Percentiles rank a stretch among this genome's conserved stretches.
These are phyloP conservation scores for Pichia rugopelliculosa DNA, from an alignment of 805 yeast genomes.

Conservation along the genomic window DNA sequence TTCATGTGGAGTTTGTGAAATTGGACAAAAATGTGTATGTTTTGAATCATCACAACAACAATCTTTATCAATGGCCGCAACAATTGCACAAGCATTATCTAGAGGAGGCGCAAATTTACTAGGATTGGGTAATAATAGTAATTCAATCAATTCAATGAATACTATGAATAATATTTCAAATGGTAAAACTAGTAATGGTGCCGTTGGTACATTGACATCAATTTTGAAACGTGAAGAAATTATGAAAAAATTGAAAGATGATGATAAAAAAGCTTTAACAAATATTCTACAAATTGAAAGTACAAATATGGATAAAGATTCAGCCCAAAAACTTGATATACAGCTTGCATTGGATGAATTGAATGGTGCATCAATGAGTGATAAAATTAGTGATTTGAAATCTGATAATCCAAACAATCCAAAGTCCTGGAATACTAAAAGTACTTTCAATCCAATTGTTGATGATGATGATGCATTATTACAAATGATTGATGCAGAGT, in stretches of 20 bases:
- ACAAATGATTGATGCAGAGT: constrained; percentile 9
- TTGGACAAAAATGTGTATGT: constrained; percentile 6
- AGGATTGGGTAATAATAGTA: constrained; percentile 5
- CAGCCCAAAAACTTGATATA: background rate
- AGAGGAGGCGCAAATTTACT: constrained; percentile 3
- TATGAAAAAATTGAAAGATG: constrained; percentile 7
- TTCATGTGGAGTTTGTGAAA: constrained; percentile 8
- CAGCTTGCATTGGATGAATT: background rate
- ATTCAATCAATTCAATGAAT: background rate
- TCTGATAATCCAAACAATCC: background rate
- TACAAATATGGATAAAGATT: background rate
- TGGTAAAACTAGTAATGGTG: background rate
- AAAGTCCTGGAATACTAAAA: background rate
- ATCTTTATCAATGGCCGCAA: constrained; percentile 6
- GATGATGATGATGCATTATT: constrained; percentile 6
- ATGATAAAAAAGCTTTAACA: constrained; percentile 2
- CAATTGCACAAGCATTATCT: constrained; percentile 7
- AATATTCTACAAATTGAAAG: constrained; percentile 1
- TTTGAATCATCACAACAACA: constrained; percentile 1
- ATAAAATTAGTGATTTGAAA: background rate
- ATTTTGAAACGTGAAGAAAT: constrained; percentile 9
- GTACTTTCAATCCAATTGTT: background rate
- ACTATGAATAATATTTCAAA: background rate
- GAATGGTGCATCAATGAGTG: background rate
- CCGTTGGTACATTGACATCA: background rate